A percentile compares a stretch with the other conserved stretches of the same genome.
Evolutionary conservation across 2,329 filamentous ascomycete species (phyloP).

Genomic region (Epichloe aotearoae): DNA sequence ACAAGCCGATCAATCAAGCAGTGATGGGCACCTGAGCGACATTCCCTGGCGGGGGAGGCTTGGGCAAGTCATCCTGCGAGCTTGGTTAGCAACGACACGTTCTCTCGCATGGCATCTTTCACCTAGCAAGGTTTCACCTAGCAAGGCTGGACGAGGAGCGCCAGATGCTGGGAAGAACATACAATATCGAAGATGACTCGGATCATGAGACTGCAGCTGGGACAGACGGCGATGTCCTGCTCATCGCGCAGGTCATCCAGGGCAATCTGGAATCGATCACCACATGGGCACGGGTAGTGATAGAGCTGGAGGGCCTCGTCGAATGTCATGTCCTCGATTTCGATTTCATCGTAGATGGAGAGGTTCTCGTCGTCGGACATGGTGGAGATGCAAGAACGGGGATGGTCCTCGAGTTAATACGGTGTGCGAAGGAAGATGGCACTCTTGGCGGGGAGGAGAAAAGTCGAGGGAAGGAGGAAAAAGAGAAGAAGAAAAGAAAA

Average conservation of each 20-base stretch:
- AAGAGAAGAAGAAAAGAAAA: background rate
- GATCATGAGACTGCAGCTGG: constrained; percentile 95
- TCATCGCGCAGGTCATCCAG: constrained; percentile 76
- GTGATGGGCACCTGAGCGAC: constrained; percentile 26
- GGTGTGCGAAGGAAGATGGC: too few species aligned
- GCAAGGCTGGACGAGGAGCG: too few species aligned
- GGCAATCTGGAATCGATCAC: constrained; percentile 87
- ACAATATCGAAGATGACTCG: constrained; percentile 83
- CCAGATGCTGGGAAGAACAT: constrained; percentile 16
- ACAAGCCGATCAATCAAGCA: constrained; percentile 15
- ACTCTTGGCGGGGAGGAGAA: background rate
- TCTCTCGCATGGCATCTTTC: background rate
- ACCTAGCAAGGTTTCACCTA: background rate
- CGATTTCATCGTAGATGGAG: constrained; percentile 91
- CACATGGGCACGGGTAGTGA: constrained; percentile 93
- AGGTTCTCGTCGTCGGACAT: constrained; percentile 53
- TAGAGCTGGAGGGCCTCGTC: constrained; percentile 75
- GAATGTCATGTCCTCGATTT: constrained; percentile 97
- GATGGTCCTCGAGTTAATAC: too few species aligned
- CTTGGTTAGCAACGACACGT: background rate
- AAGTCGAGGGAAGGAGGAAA: background rate
- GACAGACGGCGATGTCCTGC: constrained; percentile 91
- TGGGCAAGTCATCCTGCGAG: constrained; percentile 30
- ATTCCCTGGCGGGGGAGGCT: constrained; percentile 20
- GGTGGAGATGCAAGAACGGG: background rate